Evolutionary conservation across 2,329 filamentous ascomycete species (phyloP).

Genomic region (Monosporascus ibericus): DNA sequence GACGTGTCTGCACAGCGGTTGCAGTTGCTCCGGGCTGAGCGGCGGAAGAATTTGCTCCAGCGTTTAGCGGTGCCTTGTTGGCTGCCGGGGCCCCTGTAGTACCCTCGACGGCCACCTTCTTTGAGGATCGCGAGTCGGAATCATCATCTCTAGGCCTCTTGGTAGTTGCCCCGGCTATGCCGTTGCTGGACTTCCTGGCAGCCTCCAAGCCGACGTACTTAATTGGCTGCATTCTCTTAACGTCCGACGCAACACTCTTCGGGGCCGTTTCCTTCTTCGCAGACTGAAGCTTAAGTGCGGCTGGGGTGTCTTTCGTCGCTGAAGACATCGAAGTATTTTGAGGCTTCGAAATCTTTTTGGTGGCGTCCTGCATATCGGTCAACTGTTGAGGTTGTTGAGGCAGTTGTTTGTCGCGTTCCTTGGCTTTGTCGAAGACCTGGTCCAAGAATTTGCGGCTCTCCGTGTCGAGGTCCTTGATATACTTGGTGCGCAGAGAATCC

Average conservation of each 20-base stretch:
- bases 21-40: slow-evolving; percentile 5
- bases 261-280: slow-evolving; percentile 6
- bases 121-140: slow-evolving; percentile 27
- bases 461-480: slow-evolving; percentile 57
- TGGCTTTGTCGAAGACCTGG: slow-evolving; percentile 25
- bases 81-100: slow-evolving; percentile 24
- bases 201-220: slow-evolving; percentile 22
- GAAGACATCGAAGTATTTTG: slow-evolving; percentile 7
- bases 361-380: slow-evolving; percentile 7
- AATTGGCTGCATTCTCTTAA: slow-evolving; percentile 16
- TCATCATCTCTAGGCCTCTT: slow-evolving; percentile 37
- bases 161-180: slow-evolving; percentile 11
- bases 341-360: slow-evolving; percentile 12
- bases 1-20: slow-evolving; percentile 12
- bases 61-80: slow-evolving; percentile 21
- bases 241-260: slow-evolving; percentile 8
- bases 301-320: slow-evolving; percentile 5
- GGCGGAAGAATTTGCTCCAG: slow-evolving; percentile 5
- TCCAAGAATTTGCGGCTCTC: slow-evolving; percentile 44
- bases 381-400: neutral
- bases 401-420: slow-evolving; percentile 1
- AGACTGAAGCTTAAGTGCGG: slow-evolving; percentile 3
- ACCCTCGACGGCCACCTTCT: slow-evolving; percentile 31
- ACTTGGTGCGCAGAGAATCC: slow-evolving; percentile 57
- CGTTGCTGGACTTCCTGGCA: slow-evolving; percentile 19